Base-by-base conservation (phyloP, 1,284 basidiomycete genomes). In the Malassezia pachydermatis region DNA sequence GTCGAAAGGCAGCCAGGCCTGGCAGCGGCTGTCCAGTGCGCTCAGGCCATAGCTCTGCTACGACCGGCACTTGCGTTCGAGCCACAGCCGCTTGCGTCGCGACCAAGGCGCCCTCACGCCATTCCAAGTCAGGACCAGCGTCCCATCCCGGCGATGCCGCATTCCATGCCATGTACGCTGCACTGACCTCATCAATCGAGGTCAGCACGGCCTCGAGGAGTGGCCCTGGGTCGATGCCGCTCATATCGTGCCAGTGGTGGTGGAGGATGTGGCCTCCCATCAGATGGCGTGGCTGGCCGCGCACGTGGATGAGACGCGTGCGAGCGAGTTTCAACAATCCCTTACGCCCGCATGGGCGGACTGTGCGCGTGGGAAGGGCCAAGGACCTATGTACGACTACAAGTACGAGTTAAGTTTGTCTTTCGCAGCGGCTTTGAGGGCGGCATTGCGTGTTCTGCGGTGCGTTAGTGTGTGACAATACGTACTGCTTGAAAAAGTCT, bases 401-500 rank as follows among this genome's bases (percentile, higher is more conserved):
- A 55, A 10, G 17, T 45, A 49, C 37, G 56, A 54, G 47, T 59
- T 54, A 28, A 65, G 13, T 47, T 63, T 63, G 32, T 60, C 60
- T 43, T 58, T 58, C 27, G 62, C 63, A 1, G 61, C 61, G 7
- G 57, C 51, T 34, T 63, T 61, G 48, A 65, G 52, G 2, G 62
- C 63, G 10, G 57, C 53, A 44, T 65, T 59, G 27, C 62, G 53
- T 22, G 61, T 63, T 47, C 57, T 64, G 39, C 3, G 9, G 24
- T 10, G 14, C 13, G n/a, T 30, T 30, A 10, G 27, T 27, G 11
- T 13, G 16, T 6, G 29, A 38, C 14, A 23, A 9, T 5, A 47
- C 50, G 39, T 40, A 52, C 50, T 50, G 41, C 42, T 62, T 63
- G 30, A 62, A 36, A 38, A 65, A 63, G 49, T 60, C 49, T 44